A percentile compares a stretch with the other conserved stretches of the same genome.
phyloP scores from a whole-genome alignment of 176 grass and related monocot genomes.

The Guadua angustifolia region DNA sequence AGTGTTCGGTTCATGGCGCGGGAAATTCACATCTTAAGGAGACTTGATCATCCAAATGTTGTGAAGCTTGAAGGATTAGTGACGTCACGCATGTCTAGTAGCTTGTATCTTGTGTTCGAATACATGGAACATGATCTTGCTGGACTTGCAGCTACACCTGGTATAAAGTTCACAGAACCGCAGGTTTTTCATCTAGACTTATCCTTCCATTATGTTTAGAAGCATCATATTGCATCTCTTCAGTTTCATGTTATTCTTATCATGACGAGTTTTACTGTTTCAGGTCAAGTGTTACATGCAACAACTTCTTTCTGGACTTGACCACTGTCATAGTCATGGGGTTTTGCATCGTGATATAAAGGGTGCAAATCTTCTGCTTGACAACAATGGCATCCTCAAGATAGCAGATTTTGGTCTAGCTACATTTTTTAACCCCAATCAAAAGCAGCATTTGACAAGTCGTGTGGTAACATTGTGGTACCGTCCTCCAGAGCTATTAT shows the following conservation, averaged over 20 bases:
- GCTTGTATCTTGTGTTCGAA: constrained; percentile 41
- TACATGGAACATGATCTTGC: constrained; percentile 50
- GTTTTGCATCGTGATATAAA: constrained; percentile 47
- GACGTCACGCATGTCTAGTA: constrained; percentile 28
- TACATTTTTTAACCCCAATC: constrained; percentile 28
- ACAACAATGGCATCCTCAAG: constrained; percentile 32
- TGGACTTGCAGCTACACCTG: constrained; percentile 29
- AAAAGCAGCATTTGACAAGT: constrained; percentile 40
- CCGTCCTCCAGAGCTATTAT: constrained; percentile 41
- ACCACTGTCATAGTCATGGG: constrained; percentile 29
- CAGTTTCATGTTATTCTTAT: not conserved
- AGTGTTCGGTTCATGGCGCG: constrained; percentile 29
- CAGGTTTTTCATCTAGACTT: constrained; percentile 22
- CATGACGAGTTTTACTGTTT: not conserved
- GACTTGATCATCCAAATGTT: constrained; percentile 43
- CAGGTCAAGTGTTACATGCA: constrained; percentile 40
- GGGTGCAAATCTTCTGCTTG: constrained; percentile 38
- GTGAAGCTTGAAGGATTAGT: constrained; percentile 40
- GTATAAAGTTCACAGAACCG: constrained; percentile 29
- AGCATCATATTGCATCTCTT: not conserved
- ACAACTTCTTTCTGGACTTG: constrained; percentile 38
- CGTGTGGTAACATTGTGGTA: constrained; percentile 47
- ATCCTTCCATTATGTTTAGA: not conserved
- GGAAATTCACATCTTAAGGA: constrained; percentile 38
- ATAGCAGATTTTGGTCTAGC: constrained; percentile 45